These are phyloP conservation scores for Berberis vulgaris DNA, from an alignment of 164 flowering plant genomes.

Conservation along the genomic window DNA sequence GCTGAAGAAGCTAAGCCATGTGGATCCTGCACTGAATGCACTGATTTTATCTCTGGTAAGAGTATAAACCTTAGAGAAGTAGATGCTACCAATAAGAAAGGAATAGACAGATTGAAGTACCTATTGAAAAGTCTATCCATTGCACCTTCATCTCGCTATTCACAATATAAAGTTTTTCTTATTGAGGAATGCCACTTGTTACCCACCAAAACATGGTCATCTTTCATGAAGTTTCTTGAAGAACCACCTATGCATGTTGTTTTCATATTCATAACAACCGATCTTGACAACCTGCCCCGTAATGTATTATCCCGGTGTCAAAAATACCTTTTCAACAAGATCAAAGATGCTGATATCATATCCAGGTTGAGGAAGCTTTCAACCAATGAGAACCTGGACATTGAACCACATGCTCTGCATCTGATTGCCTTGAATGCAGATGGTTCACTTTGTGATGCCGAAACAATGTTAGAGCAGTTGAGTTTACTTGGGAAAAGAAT, in stretches of 20 bases:
- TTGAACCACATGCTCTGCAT: slow-evolving; percentile 75
- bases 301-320: slow-evolving; percentile 77
- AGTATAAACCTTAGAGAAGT: slow-evolving; percentile 50
- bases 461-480: slow-evolving; percentile 94
- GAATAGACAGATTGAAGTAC: slow-evolving; percentile 39
- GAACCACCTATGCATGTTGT: slow-evolving; percentile 65
- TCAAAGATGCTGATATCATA: slow-evolving; percentile 67
- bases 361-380: slow-evolving; percentile 58
- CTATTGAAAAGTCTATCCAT: slow-evolving; percentile 36
- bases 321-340: slow-evolving; percentile 76
- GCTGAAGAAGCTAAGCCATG: slow-evolving; percentile 71
- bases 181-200: slow-evolving; percentile 89
- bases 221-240: slow-evolving; percentile 73
- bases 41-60: slow-evolving; percentile 51
- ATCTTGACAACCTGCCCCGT: slow-evolving; percentile 77
- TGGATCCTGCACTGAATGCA: slow-evolving; percentile 77
- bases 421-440: slow-evolving; percentile 89
- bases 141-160: slow-evolving; percentile 24
- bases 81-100: slow-evolving; percentile 66
- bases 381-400: slow-evolving; percentile 63
- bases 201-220: slow-evolving; percentile 72
- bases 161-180: slow-evolving; percentile 57
- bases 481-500: slow-evolving; percentile 84
- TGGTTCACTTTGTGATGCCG: slow-evolving; percentile 96
- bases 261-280: slow-evolving; percentile 75